phyloP scores from a whole-genome alignment of 352 stramenopile genomes.

The Saprolegnia diclina region DNA sequence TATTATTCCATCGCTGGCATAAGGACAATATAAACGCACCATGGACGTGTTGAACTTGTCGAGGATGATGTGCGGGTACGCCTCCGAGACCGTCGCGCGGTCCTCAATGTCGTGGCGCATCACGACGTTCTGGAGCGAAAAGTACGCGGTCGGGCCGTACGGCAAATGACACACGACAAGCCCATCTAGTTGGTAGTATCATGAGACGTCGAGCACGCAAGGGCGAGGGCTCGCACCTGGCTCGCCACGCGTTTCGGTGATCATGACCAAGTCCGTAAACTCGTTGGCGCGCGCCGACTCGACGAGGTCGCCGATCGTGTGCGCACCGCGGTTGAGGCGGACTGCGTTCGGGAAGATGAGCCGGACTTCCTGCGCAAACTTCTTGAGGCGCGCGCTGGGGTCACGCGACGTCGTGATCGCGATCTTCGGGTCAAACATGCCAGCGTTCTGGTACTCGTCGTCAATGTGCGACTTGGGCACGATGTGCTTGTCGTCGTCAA shows the following conservation, averaged over 20 bases:
- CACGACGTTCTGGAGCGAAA: constrained; percentile 95
- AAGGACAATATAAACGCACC: too few relatives aligned
- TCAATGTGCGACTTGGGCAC: constrained; percentile 92
- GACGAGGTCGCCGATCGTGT: constrained; percentile 93
- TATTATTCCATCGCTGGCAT: too few relatives aligned
- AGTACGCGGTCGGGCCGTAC: constrained; percentile 98
- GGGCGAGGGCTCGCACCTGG: constrained; percentile 49
- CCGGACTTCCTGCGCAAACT: constrained; percentile 99
- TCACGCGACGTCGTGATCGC: constrained; percentile 98
- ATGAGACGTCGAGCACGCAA: background rate
- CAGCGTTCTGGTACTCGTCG: constrained; percentile 99
- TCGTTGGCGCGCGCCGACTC: constrained; percentile 94
- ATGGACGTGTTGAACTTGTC: constrained; percentile 95
- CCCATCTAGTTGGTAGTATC: constrained; percentile 64
- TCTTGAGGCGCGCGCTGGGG: constrained; percentile 95
- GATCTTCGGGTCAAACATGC: constrained; percentile 95
- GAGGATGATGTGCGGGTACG: constrained; percentile 96
- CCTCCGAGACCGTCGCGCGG: constrained; percentile 86
- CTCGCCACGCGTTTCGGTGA: constrained; percentile 98
- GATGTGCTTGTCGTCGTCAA: constrained; percentile 86
- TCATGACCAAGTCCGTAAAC: constrained; percentile 97
- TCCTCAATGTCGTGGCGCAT: constrained; percentile 99
- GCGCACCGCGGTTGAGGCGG: constrained; percentile 95
- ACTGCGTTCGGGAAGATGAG: constrained; percentile 98
- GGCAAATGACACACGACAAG: constrained; percentile 98